phyloP scores from a whole-genome alignment of 1,139 yeast species.

The Hemisphaericaspora subhashii region DNA sequence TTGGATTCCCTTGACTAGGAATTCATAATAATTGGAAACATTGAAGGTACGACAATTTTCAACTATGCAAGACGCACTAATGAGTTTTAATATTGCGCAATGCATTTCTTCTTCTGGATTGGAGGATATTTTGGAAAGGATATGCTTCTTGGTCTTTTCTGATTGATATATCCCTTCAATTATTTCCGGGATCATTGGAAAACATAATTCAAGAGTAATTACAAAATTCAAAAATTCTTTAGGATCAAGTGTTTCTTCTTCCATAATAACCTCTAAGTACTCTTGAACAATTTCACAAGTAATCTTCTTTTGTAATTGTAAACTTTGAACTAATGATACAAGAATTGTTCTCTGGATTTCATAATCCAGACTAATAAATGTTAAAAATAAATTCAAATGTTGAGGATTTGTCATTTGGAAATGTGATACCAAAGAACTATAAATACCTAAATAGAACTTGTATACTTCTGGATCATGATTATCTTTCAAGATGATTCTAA shows the following conservation, averaged over 20 bases:
- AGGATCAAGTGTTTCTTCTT: slow-evolving; percentile 14
- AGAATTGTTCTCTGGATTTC: slow-evolving; percentile 22
- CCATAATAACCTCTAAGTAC: slow-evolving; percentile 27
- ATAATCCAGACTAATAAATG: slow-evolving; percentile 19
- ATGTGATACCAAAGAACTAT: slow-evolving; percentile 14
- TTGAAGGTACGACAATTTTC: slow-evolving; percentile 38
- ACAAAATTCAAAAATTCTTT: slow-evolving; percentile 23
- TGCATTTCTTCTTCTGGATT: background rate
- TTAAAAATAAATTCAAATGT: slow-evolving; percentile 26
- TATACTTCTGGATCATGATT: background rate
- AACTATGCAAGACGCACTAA: slow-evolving; percentile 37
- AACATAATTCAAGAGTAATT: slow-evolving; percentile 22
- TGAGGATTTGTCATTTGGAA: slow-evolving; percentile 21
- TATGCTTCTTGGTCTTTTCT: slow-evolving; percentile 19
- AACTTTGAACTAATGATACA: slow-evolving; percentile 25
- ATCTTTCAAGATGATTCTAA: slow-evolving; percentile 16
- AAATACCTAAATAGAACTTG: slow-evolving; percentile 15
- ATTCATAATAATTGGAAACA: slow-evolving; percentile 27
- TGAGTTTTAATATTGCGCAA: slow-evolving; percentile 25
- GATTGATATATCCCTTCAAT: slow-evolving; percentile 22
- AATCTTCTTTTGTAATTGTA: slow-evolving; percentile 19
- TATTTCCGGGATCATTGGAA: slow-evolving; percentile 27
- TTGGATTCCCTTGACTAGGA: slow-evolving; percentile 19
- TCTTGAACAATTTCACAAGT: slow-evolving; percentile 21
- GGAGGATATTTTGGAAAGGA: slow-evolving; percentile 9